Percentiles rank a stretch among this genome's conserved stretches.
phyloP scores from a whole-genome alignment of 1,284 basidiomycete species.

The Cryptococcus depauperatus region DNA sequence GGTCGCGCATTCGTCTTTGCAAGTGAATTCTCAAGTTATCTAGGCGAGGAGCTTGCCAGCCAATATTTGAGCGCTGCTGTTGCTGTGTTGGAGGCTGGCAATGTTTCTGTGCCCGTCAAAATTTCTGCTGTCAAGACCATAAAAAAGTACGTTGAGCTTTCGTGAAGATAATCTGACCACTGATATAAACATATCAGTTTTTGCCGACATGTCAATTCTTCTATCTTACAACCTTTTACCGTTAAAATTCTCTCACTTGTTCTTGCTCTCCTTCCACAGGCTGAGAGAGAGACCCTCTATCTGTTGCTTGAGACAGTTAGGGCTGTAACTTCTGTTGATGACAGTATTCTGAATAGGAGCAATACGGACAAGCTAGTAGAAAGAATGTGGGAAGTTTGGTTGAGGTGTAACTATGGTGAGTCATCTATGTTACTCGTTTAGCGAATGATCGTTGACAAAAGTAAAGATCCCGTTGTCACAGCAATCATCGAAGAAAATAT shows the following conservation, averaged over 20 bases:
- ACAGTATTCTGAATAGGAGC: conserved; percentile 59
- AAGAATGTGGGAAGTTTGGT: conserved; percentile 68
- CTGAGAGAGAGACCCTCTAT: conserved; percentile 82
- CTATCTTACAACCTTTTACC: conserved; percentile 57
- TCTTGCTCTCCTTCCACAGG: conserved; percentile 69
- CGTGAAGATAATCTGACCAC: background rate
- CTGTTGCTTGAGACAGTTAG: conserved; percentile 79
- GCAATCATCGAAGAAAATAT: conserved; percentile 80
- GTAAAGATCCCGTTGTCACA: conserved; percentile 74
- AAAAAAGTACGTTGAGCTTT: conserved; percentile 58
- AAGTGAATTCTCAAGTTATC: conserved; percentile 69
- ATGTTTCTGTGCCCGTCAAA: conserved; percentile 74
- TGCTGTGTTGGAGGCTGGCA: conserved; percentile 65
- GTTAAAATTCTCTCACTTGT: conserved; percentile 71
- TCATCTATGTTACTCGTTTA: background rate
- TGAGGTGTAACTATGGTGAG: conserved; percentile 70
- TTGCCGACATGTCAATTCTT: conserved; percentile 49
- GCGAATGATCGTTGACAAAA: conserved; percentile 2
- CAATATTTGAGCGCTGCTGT: conserved; percentile 83
- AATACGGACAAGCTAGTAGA: conserved; percentile 58
- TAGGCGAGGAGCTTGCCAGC: conserved; percentile 62
- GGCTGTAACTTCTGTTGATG: conserved; percentile 65
- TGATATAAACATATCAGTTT: conserved; percentile 36
- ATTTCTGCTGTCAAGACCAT: conserved; percentile 87
- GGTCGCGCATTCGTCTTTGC: conserved; percentile 92